phyloP scores from a whole-genome alignment of 306 rosid genomes.

The Medicago truncatula region MtrunA17r5.0-ANR NC_053048.1:48430001-48430500 shows the following conservation, averaged over 20 bases:
- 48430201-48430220: constrained; percentile 14
- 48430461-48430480: constrained; percentile 86
- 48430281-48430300: constrained; percentile 16
- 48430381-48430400: constrained; percentile 32
- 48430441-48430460: constrained; percentile 96
- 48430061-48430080: constrained; percentile 53
- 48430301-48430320: constrained; percentile 20
- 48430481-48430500: constrained; percentile 88
- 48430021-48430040: constrained; percentile 91
- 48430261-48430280: constrained; percentile 30
- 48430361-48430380: constrained; percentile 31
- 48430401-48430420: constrained; percentile 40
- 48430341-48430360: constrained; percentile 14
- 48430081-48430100: constrained; percentile 15
- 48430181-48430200: constrained; percentile 9
- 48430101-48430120: constrained; percentile 27
- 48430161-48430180: constrained; percentile 13
- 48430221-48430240: too few relatives aligned
- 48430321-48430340: constrained; percentile 14
- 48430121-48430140: constrained; percentile 3
- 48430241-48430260: neutral
- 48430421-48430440: constrained; percentile 75
- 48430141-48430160: constrained; percentile 31
- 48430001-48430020: constrained; percentile 94
- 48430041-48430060: constrained; percentile 97